phyloP scores from a whole-genome alignment of 805 yeast genomes.

The Cyberlindnera amylophila region DNA sequence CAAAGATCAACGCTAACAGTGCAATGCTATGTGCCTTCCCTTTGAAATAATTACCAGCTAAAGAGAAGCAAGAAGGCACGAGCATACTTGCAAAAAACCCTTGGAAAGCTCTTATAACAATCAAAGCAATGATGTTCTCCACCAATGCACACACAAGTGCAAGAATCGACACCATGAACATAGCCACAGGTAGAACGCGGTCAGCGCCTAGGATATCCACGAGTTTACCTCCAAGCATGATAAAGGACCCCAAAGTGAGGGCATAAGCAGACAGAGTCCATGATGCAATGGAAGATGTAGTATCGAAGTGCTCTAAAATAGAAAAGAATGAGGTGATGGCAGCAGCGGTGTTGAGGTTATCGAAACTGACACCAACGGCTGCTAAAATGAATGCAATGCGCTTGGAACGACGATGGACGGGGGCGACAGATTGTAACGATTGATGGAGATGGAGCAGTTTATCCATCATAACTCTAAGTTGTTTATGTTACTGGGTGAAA shows the following conservation, averaged over 20 bases:
- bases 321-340: conserved; percentile 5
- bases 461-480: too few species aligned
- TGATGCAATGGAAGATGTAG: conserved; percentile 27
- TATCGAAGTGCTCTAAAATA: conserved; percentile 1
- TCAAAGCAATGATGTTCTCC: conserved; percentile 33
- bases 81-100: conserved; percentile 41
- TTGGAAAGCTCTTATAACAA: conserved; percentile 42
- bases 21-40: conserved; percentile 29
- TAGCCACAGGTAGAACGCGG: conserved; percentile 27
- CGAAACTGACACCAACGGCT: conserved; percentile 1
- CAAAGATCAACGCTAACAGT: conserved; percentile 26
- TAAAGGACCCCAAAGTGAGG: conserved; percentile 39
- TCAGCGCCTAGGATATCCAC: conserved; percentile 41
- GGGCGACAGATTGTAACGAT: background rate
- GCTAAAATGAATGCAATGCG: background rate
- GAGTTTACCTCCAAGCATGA: conserved; percentile 21
- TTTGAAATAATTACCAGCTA: conserved; percentile 30
- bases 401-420: conserved; percentile 5
- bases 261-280: conserved; percentile 43
- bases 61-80: conserved; percentile 36
- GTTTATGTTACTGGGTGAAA: too few species aligned
- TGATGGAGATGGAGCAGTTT: background rate
- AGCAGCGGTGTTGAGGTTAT: conserved; percentile 5
- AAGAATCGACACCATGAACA: conserved; percentile 24
- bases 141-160: conserved; percentile 36